Percentiles rank a stretch among this genome's conserved stretches.
phyloP scores from a whole-genome alignment of 1,139 yeast genomes.

The Pichia cactophila region DNA sequence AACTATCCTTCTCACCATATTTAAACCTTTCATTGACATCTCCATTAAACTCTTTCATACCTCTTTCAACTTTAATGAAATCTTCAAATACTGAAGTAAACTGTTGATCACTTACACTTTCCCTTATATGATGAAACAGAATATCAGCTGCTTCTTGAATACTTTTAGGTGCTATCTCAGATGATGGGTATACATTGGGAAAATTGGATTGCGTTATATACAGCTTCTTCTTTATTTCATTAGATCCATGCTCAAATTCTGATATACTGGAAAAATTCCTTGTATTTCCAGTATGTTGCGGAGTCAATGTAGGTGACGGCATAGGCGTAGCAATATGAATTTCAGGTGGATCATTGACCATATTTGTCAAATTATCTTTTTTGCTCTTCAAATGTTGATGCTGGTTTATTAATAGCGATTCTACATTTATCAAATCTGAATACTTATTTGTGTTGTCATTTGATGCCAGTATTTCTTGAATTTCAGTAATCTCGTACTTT shows the following conservation, averaged over 20 bases:
- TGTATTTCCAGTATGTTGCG: conserved; percentile 33
- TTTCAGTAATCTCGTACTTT: conserved; percentile 36
- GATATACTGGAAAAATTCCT: conserved; percentile 25
- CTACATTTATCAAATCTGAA: conserved; percentile 42
- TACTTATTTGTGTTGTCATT: conserved; percentile 13
- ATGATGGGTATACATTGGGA: conserved; percentile 70
- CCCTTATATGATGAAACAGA: conserved; percentile 52
- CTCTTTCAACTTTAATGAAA: conserved; percentile 74
- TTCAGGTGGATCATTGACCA: conserved; percentile 34
- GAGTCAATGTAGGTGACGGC: conserved; percentile 74
- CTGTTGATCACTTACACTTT: conserved; percentile 59
- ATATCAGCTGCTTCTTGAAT: conserved; percentile 71
- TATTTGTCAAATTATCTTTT: conserved; percentile 1
- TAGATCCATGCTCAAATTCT: conserved; percentile 33
- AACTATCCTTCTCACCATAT: conserved; percentile 18
- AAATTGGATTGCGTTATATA: conserved; percentile 73
- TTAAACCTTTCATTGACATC: not conserved
- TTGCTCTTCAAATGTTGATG: conserved; percentile 22
- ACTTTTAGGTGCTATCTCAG: conserved; percentile 52
- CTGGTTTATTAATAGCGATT: conserved; percentile 24
- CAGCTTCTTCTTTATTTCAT: conserved; percentile 64
- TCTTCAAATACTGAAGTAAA: conserved; percentile 25
- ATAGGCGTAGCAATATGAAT: conserved; percentile 84
- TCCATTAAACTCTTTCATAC: conserved; percentile 7
- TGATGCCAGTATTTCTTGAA: conserved; percentile 38